Evolutionary conservation across 768 basidiomycete genomes (phyloP), one percentile per base, ranked within the genome.

Genomic region (Lactarius tabidus): DNA sequence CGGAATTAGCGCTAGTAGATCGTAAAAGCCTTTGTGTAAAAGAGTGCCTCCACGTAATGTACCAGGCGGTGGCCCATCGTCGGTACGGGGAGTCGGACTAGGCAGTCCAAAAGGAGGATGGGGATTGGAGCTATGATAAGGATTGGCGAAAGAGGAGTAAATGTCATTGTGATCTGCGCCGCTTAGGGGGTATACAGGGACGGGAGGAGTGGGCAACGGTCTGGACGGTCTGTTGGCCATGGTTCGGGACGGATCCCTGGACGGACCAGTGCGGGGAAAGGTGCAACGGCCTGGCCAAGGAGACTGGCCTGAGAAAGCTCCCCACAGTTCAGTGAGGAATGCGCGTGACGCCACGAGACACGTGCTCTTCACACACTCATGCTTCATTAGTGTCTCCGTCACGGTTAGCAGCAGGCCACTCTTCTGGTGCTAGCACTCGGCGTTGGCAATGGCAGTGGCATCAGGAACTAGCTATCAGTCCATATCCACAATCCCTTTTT

Each of bases 1-100:
- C 48, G 87, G 88, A 68, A 91, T 89, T 79, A 91, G 82, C 29
- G 90, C 81, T 41, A 92, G 80, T 35, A 93, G 82, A 79, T 92
- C 90, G 76, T 91, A 93, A 80, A 93, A 93, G n/a, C 91, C 93
- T 69, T 91, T 89, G 82, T 94, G 91, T 43, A 93, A 78, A 59
- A 93, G 77, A 8, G 90, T 90, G 31, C 88, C 90, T 17, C 81
- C 82, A 60, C 85, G 85, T 68, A 88, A 76, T 63, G 82, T 79
- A 36, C 80, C 80, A n/a, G 78, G 71, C 38, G 77, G 76, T 63
- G 79, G 78, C 71, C 83, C 77, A 70, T 79, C 77, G 41, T 78
- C 76, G 38, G 75, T 66, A 70, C 67, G 64, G 45, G 33, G n/a
- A 35, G 53, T 29, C 35, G 68, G 66, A 77, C 68, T 57, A 57